Base-by-base conservation (phyloP, 2,329 filamentous ascomycete genomes). In the Aspergillus pseudoglaucus region DNA sequence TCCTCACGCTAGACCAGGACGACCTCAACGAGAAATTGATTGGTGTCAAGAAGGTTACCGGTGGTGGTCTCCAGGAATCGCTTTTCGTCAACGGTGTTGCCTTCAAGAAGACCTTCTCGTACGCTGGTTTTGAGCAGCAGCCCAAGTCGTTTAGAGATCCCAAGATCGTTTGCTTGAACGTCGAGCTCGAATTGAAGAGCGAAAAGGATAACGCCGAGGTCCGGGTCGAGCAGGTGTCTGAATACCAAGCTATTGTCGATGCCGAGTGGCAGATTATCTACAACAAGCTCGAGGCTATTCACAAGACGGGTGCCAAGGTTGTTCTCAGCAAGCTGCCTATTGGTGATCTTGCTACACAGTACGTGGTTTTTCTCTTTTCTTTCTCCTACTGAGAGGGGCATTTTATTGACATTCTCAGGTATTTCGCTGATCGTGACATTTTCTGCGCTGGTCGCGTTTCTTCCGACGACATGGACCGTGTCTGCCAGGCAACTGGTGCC, bases 241-340 rank as follows among this genome's bases (percentile, higher is more conserved):
- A 98, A 74, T 98, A 98, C 76, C 93, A 98, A 75, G 93, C 93
- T 54, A 96, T 98, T 59, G 93, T 98, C 66, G 93, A 98, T 65
- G 93, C 93, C 25, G 93, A 98, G 73, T 98, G 93, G 93, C 90
- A 96, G 73, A 98, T 98, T 67, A 98, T 98, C 71, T 97, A 86
- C 82, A 91, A 96, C 78, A 98, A 98, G 80, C 87, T 98, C 68
- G 93, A 98, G 75, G 88, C 91, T 43, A 75, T 95, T 46, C 82
- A 91, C 79, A 84, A 91, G 73, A 96, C 91, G 5, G 93, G 93
- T 47, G 93, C 93, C 56, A 95, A 96, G 81, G 90, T 98, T 45
- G 90, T 98, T 38, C 83, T 98, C 49, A 95, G 89, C 74, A 97
- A 96, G 75, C 79, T 97, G 53, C 93, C 93, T 37, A 97, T 98